Evolutionary conservation across 164 flowering plant species (phyloP), one percentile per base, ranked within the genome.

Genomic region (Hamamelis virginiana): DNA sequence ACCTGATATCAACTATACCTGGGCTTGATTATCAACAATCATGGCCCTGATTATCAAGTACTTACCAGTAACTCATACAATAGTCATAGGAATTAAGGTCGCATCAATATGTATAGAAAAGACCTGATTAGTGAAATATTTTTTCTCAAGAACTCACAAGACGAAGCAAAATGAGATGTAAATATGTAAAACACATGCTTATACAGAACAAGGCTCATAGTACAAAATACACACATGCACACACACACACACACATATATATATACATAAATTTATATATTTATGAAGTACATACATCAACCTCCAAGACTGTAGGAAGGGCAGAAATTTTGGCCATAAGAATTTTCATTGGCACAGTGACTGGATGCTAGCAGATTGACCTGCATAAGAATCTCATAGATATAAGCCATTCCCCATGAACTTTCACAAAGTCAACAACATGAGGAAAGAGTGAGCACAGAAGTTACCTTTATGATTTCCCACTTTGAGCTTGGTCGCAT

Each of bases 331-430:
- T 62, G 22, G 65, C 25, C 19, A 38, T 19, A n/a, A 62, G 9
- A 44, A n/a, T n/a, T 46, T 22, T 57, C 60, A 23, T 57, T 12
- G 18, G 33, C 60, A 57, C 33, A 23, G 33, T 25, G 13, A 25
- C 33, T 46, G 28, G 66, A 64, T 64, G 52, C 66, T 44, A 64
- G 51, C 52, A 64, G 46, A 46, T 64, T 64, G 66, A 64, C 50
- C 66, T 64, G 66, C 66, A 46, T 22, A 25, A 22, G 15, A 8
- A 25, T 26, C 15, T 57, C 60, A 57, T 0, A 0, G 53, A 55
- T 9, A 21, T 57, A 9, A 57, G 60, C 33, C 8, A 12, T 57
- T 38, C 33, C 25, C 12, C 4, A 33, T 33, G 41, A 33, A 33
- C 41, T 22, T 23, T n/a, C n/a, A n/a, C 23, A 11, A 21, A 57